Evolutionary conservation across 1,284 basidiomycete genomes (phyloP).

Genomic region (Ustilago trichophora): DNA sequence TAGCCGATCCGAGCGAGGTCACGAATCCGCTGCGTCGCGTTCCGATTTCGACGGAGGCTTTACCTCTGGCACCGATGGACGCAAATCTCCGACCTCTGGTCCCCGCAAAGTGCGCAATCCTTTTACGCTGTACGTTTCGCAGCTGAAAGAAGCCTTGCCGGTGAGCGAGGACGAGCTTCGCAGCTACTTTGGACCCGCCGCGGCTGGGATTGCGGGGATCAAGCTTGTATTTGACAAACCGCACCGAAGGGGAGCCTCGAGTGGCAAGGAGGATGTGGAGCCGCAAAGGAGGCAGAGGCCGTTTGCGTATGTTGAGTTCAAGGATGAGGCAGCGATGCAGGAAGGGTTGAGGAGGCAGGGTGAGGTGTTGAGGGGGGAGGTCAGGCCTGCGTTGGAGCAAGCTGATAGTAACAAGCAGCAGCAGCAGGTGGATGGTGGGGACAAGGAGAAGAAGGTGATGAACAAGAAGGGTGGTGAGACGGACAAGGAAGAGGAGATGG

Average conservation of each 20-base stretch:
- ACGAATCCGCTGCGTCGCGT: conserved; percentile 43
- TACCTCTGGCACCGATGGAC: conserved; percentile 34
- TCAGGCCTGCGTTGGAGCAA: conserved; percentile 32
- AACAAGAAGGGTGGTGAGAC: conserved; percentile 9
- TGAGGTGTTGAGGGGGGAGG: conserved; percentile 30
- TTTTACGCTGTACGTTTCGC: conserved; percentile 50
- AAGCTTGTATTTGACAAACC: conserved; percentile 51
- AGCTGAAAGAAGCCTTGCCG: conserved; percentile 54
- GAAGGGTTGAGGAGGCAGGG: conserved; percentile 39
- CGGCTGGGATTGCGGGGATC: conserved; percentile 39
- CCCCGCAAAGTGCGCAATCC: conserved; percentile 32
- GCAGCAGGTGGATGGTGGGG: conserved; percentile 1
- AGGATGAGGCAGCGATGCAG: conserved; percentile 37
- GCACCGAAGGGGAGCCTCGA: conserved; percentile 24
- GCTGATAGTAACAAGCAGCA: conserved; percentile 50
- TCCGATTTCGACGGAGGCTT: conserved; percentile 40
- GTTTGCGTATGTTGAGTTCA: conserved; percentile 53
- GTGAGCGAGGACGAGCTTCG: conserved; percentile 52
- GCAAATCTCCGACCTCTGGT: conserved; percentile 25
- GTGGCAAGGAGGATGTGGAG: conserved; percentile 34
- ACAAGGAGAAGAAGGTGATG: conserved; percentile 5
- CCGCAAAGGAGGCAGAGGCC: conserved; percentile 39
- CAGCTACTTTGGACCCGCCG: conserved; percentile 56
- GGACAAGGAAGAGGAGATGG: conserved; percentile 17
- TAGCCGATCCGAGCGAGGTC: conserved; percentile 16